Evolutionary conservation across 1,284 basidiomycete genomes (phyloP), one percentile per base, ranked within the genome.

Genomic region (Coniophora puteana): DNA sequence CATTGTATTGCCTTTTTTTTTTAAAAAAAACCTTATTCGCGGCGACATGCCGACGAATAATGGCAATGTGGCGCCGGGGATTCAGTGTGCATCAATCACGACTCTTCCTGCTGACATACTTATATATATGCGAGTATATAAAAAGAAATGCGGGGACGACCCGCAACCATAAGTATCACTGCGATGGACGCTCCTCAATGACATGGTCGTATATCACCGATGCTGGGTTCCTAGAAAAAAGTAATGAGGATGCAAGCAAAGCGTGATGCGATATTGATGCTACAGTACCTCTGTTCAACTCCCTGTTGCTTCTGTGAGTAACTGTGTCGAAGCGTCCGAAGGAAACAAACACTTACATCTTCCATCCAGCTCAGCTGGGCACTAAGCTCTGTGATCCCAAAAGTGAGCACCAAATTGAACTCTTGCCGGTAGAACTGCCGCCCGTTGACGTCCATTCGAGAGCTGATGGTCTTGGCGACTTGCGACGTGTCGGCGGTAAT

Each of bases 281-380:
- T n/a, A n/a, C n/a, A n/a, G 36, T 60, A 58, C 58, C 54, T 57
- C 43, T 29, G 44, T 36, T 63, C 61, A 22, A 45, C 33, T 2
- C 44, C 58, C 45, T 47, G 24, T 17, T 14, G 22, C 35, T 21
- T 25, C 17, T 23, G 17, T 17, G 10, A 25, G 17, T 11, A 23
- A 27, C 12, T 13, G 1, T 7, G 20, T 18, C 2, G 3, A 4
- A 3, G 1, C 27, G 1, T 28, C 11, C 2, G n/a, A 21, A 12
- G 21, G n/a, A n/a, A 14, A 7, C 17, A 10, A 31, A 29, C 20
- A 53, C 49, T 4, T 40, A 65, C 69, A 38, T 70, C 54, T 37
- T 71, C 67, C 4, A 38, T 48, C 67, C 68, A 71, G 7, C 58
- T 54, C n/a, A 72, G 49, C 42, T 71, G 67, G 1, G 69, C 71